Percentiles rank a stretch among this genome's conserved stretches.
phyloP scores from a whole-genome alignment of 2,329 filamentous ascomycete species.

The Hypoxylon sp. region DNA sequence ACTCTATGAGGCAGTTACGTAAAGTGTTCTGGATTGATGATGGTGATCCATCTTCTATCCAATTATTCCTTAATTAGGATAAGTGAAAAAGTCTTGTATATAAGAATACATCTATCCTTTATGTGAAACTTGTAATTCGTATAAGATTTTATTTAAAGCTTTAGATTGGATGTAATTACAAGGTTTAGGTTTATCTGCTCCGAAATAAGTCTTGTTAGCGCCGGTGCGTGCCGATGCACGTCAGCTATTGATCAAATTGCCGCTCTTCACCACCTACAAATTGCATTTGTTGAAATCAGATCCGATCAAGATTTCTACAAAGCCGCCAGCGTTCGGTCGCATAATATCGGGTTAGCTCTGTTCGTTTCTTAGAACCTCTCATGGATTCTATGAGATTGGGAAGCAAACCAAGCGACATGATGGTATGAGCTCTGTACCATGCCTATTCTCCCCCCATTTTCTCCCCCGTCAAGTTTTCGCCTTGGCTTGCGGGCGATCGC shows the following conservation, averaged over 20 bases:
- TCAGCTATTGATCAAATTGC: conserved; percentile 12
- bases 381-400: conserved; percentile 19
- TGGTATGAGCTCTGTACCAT: conserved; percentile 44
- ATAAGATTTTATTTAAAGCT: too few species aligned
- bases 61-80: too few species aligned
- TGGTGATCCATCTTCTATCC: too few species aligned
- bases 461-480: conserved; percentile 43
- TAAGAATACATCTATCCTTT: too few species aligned
- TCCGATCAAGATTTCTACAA: conserved; percentile 14
- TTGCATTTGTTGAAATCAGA: conserved; percentile 1
- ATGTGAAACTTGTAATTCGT: too few species aligned
- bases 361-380: neutral
- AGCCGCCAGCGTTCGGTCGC: neutral
- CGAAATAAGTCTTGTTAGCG: too few species aligned
- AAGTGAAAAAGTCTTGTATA: neutral
- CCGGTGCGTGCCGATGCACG: neutral
- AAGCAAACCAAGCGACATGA: conserved; percentile 32
- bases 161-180: too few species aligned
- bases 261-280: conserved; percentile 14
- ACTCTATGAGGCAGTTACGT: neutral
- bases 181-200: too few species aligned
- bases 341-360: neutral
- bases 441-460: conserved; percentile 41
- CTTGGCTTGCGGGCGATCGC: conserved; percentile 45
- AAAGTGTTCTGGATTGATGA: neutral